Evolutionary conservation across 2,329 filamentous ascomycete species (phyloP), one percentile per base, ranked within the genome.

Genomic region (Emmonsia crescens): DNA sequence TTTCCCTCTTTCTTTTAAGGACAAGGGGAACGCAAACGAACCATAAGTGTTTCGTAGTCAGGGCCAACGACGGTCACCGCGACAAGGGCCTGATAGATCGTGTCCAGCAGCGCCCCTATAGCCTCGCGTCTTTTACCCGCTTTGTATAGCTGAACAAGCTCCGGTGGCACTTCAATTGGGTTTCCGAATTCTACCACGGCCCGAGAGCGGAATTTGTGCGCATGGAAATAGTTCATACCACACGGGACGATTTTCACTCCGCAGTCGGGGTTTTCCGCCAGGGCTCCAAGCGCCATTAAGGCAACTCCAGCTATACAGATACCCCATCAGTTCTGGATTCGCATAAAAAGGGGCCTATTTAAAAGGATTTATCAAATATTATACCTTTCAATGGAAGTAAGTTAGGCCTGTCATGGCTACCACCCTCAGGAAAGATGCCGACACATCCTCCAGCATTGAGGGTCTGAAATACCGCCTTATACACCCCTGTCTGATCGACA

Each of bases 161-260:
- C 89, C 24, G 80, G 79, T 0, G 91, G 88, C 10, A 97, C 86
- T 66, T 96, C 89, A 65, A 97, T 87, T 0, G 94, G 91, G 31
- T 85, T 87, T 9, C 94, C 94, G 69, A 97, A 99, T 72, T 99
- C 94, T 63, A 97, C 87, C 4, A 99, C 93, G 42, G 93, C 94
- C 72, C 94, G 85, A 65, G 93, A 97, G 54, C 93, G 88, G 76
- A 99, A 99, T 75, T 97, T 99, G 81, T 99, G 93, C 0, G 93
- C 89, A 75, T 97, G 93, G 77, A 99, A 99, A 76, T 99, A 99
- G 76, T 99, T 99, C 93, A 99, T 96, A 69, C 93, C 93, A 59
- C 94, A 92, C 3, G 94, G 94, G 29, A 99, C 90, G 68, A 99
- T 96, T 75, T 92, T 95, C 64, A 99, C 80, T 36, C 89, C 91